Base-by-base conservation (phyloP, 2,329 filamentous ascomycete species). In the Aureobasidium sp. region DNA sequence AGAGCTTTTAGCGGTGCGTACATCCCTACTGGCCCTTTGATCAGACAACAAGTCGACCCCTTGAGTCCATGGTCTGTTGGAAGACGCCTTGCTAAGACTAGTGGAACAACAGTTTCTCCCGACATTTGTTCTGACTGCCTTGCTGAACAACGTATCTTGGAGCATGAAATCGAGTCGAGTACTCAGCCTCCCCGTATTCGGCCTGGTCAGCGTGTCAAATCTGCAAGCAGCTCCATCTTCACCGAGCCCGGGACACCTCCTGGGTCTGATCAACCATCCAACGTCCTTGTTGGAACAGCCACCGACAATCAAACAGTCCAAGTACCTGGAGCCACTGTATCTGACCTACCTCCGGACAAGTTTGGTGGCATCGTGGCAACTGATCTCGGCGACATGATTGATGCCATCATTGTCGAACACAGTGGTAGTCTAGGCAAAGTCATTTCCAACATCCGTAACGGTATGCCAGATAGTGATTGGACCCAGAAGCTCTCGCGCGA, bases 331-430 rank as follows among this genome's bases (percentile, higher is more conserved):
- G 59, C 62, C 39, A 61, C 59, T 15, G 58, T 63, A 6, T 53
- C 58, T 4, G 63, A 57, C 5, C 30, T 62, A 37, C 47, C 62
- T n/a, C 61, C 63, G 7, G 59, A 62, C 37, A 60, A 63, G 25
- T 49, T 72, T 63, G 67, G 67, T 11, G 69, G 70, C 44, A 61
- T 59, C 1, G 59, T 55, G 10, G 70, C 69, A 6, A 67, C 71
- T 29, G 73, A 77, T 47, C 66, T 77, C 6, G 72, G 71, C 8
- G 63, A 70, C 8, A 68, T 73, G 50, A 73, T 78, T 41, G 75
- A 78, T 58, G 68, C 69, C 7, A 74, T 77, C 29, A 71, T 78
- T 15, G 66, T 73, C 36, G 76, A 77, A 63, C 75, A 77, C 61
- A 65, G 71, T 2, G 73, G 67, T 13, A 70, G 70, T 6, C 65